Percentiles rank a stretch among this genome's conserved stretches.
Evolutionary conservation across 2,329 filamentous ascomycete genomes (phyloP).

Genomic region (Trichoderma sp.): DNA sequence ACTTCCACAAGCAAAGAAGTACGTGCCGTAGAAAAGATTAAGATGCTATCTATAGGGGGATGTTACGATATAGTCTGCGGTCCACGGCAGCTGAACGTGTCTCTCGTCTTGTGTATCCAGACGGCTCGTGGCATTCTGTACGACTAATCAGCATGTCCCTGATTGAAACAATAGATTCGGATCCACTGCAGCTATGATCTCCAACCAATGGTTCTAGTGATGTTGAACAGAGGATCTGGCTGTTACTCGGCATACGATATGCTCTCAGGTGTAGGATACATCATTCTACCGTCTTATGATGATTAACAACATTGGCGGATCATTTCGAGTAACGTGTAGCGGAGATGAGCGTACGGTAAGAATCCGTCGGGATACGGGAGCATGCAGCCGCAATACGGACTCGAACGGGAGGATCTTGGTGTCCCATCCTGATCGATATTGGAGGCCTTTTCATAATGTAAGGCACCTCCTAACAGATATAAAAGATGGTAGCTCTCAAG

Average conservation of each 20-base stretch:
- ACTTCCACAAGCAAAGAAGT: not conserved
- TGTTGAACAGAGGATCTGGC: not conserved
- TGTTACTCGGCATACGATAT: not conserved
- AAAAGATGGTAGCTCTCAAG: not conserved
- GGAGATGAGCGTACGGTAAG: not conserved
- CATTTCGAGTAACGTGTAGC: not conserved
- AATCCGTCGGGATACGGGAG: slow-evolving; percentile 21
- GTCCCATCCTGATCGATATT: not conserved
- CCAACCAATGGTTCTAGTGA: not conserved
- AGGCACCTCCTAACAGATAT: not conserved
- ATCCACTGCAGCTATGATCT: not conserved
- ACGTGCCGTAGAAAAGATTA: too few relatives aligned
- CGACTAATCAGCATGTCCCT: not conserved
- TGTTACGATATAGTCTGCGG: not conserved
- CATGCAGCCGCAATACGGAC: slow-evolving; percentile 25
- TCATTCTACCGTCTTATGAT: not conserved
- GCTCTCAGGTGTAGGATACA: not conserved
- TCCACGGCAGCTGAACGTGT: slow-evolving; percentile 13
- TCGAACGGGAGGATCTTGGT: not conserved
- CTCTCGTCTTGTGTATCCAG: not conserved
- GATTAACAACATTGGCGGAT: not conserved
- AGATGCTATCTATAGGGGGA: not conserved
- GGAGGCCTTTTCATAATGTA: not conserved
- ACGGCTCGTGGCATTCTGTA: not conserved
- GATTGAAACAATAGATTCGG: slow-evolving; percentile 14